Percentiles rank a stretch among this genome's conserved stretches.
phyloP scores from a whole-genome alignment of 148 eudicot genomes.

The Diospyros kaki region DNA sequence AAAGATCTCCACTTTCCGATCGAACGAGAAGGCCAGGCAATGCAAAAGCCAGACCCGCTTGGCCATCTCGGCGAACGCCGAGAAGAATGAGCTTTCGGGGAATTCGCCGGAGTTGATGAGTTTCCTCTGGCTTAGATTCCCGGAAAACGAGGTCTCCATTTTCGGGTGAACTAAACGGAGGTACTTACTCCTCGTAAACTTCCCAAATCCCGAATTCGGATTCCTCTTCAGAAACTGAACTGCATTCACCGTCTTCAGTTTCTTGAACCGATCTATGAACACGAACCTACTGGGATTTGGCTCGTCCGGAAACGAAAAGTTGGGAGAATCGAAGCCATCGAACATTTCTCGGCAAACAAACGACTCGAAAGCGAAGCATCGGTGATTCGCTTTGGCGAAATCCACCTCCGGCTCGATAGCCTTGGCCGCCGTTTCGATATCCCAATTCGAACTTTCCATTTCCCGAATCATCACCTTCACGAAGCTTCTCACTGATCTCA shows the following conservation, averaged over 20 bases:
- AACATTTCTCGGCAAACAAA: conserved; percentile 63
- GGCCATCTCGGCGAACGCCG: conserved; percentile 67
- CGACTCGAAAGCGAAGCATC: conserved; percentile 60
- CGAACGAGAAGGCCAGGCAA: conserved; percentile 58
- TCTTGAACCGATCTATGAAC: conserved; percentile 40
- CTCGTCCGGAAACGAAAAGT: conserved; percentile 27
- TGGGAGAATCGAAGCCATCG: conserved; percentile 50
- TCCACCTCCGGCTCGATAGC: conserved; percentile 35
- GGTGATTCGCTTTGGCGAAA: conserved; percentile 41
- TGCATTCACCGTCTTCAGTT: conserved; percentile 36
- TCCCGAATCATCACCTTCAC: conserved; percentile 62
- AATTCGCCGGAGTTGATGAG: conserved; percentile 51
- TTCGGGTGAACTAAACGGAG: conserved; percentile 72
- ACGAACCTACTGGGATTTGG: background rate
- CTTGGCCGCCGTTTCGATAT: conserved; percentile 54
- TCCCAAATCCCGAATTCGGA: conserved; percentile 48
- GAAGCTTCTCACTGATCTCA: conserved; percentile 58
- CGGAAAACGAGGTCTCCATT: conserved; percentile 84
- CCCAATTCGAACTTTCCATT: conserved; percentile 77
- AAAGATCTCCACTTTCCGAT: conserved; percentile 53
- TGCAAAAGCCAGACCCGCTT: conserved; percentile 75
- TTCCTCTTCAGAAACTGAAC: conserved; percentile 31
- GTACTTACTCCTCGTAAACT: conserved; percentile 57
- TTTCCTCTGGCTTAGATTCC: conserved; percentile 75
- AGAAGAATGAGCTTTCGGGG: conserved; percentile 60